Conservation (phyloP, 345 rosid species). For the Hibiscus syriacus region DNA sequence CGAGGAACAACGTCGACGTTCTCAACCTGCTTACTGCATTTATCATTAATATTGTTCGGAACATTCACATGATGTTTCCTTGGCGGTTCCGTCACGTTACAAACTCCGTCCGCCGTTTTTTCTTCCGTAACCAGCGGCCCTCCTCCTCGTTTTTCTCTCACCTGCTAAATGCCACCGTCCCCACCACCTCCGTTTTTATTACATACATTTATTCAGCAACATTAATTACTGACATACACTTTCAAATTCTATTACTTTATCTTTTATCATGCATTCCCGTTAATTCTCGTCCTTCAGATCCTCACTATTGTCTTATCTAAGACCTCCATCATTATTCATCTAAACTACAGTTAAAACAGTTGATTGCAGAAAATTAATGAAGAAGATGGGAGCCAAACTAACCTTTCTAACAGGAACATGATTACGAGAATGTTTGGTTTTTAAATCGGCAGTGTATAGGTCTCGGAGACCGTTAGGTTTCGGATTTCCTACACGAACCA, state of each 20-base stretch:
- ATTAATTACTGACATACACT: neutral
- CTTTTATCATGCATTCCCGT: neutral
- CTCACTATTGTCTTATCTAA: no score
- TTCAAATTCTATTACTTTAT: no score
- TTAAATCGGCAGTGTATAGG: conserved; percentile 25
- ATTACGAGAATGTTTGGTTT: conserved; percentile 16
- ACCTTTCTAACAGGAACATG: conserved; percentile 35
- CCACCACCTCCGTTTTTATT: no score
- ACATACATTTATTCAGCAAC: neutral
- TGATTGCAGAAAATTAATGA: neutral
- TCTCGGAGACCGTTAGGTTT: conserved; percentile 20
- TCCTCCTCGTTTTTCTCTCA: conserved; percentile 27
- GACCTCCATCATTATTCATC: no score
- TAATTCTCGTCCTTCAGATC: neutral
- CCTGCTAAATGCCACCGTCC: conserved; percentile 9
- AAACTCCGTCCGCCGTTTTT: conserved; percentile 46
- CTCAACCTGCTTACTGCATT: conserved; percentile 10
- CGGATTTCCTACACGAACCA: conserved; percentile 55
- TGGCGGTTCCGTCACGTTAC: conserved; percentile 48
- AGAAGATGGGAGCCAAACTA: neutral
- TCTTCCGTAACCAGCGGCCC: conserved; percentile 38
- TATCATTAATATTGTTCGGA: neutral
- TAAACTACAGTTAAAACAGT: neutral
- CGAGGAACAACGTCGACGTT: conserved; percentile 13
- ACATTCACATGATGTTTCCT: conserved; percentile 16